Percentiles rank a stretch among this genome's conserved stretches.
These are phyloP conservation scores for Odonthalia washingtoniensis DNA, from an alignment of 31 red algal species.

Conservation along the genomic window DNA sequence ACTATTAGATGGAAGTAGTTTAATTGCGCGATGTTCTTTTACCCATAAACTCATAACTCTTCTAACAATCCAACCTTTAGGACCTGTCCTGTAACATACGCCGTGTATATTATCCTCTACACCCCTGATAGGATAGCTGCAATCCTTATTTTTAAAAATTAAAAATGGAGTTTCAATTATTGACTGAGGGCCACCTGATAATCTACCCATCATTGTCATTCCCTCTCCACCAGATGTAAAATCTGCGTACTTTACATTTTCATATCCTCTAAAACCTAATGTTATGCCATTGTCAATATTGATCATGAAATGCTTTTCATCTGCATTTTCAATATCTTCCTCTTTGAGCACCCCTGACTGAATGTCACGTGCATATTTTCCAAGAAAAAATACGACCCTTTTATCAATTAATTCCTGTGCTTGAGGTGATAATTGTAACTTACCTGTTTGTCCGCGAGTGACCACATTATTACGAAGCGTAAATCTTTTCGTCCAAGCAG, in stretches of 20 bases:
- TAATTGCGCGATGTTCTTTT: not conserved
- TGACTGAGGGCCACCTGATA: slow-evolving; percentile 36
- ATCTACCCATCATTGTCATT: slow-evolving; percentile 38
- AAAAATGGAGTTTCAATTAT: slow-evolving; percentile 33
- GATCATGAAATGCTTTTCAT: slow-evolving; percentile 34
- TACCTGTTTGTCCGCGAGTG: slow-evolving; percentile 14
- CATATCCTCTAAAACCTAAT: slow-evolving; percentile 24
- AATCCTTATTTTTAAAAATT: no score
- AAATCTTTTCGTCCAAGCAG: no score
- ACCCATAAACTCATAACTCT: slow-evolving; percentile 30
- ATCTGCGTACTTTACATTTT: slow-evolving; percentile 43
- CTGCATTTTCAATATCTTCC: slow-evolving; percentile 9
- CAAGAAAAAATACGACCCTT: not conserved
- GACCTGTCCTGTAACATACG: slow-evolving; percentile 45
- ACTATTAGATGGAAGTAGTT: not conserved
- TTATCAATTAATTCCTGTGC: slow-evolving; percentile 12
- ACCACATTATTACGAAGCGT: no score
- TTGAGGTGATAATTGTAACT: not conserved
- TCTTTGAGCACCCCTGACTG: not conserved
- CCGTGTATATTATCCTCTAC: slow-evolving; percentile 23
- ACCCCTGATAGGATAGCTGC: slow-evolving; percentile 43
- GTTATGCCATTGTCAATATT: slow-evolving; percentile 18
- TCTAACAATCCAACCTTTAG: slow-evolving; percentile 54
- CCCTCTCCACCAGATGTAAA: slow-evolving; percentile 35
- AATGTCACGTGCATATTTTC: not conserved